Evolutionary conservation across 2,329 filamentous ascomycete genomes (phyloP).

Genomic region (Sarocladiaceae sp.): DNA sequence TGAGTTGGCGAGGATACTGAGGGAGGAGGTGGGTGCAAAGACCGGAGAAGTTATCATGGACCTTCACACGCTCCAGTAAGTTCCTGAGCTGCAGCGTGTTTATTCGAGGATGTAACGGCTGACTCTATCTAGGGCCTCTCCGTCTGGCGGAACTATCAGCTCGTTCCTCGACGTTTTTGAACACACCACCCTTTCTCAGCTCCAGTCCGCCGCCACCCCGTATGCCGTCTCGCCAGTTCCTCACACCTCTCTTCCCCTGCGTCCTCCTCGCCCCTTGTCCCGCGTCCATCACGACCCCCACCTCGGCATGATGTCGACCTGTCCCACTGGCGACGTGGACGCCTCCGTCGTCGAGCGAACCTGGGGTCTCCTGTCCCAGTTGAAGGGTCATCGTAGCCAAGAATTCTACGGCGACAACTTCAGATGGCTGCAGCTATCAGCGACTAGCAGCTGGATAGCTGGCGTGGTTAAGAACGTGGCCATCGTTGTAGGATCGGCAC

Average conservation of each 20-base stretch:
- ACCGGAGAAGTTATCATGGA: conserved; percentile 50
- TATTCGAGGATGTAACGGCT: too few relatives aligned
- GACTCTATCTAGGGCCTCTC: conserved; percentile 20
- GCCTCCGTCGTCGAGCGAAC: conserved; percentile 50
- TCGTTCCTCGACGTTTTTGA: conserved; percentile 59
- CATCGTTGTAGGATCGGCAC: conserved; percentile 35
- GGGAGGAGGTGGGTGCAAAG: conserved; percentile 40
- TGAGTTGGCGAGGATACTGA: conserved; percentile 43
- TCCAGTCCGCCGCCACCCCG: conserved; percentile 39
- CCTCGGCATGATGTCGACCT: conserved; percentile 51
- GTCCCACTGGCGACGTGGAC: conserved; percentile 43
- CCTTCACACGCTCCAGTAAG: conserved; percentile 35
- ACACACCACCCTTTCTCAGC: conserved; percentile 39
- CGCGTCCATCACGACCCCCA: conserved; percentile 43
- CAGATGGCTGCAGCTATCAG: conserved; percentile 48
- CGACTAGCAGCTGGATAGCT: conserved; percentile 40
- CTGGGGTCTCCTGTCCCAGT: conserved; percentile 60
- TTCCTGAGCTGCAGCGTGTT: neutral
- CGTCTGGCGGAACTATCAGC: conserved; percentile 62
- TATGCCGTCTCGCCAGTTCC: conserved; percentile 53
- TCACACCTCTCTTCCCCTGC: conserved; percentile 23
- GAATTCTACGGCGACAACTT: conserved; percentile 57
- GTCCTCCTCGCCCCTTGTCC: conserved; percentile 28
- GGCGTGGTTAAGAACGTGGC: conserved; percentile 45
- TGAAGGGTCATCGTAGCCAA: too few relatives aligned